These are phyloP conservation scores for Starmerella potacharoeniae DNA, from an alignment of 805 yeast species.

Conservation along the genomic window DNA sequence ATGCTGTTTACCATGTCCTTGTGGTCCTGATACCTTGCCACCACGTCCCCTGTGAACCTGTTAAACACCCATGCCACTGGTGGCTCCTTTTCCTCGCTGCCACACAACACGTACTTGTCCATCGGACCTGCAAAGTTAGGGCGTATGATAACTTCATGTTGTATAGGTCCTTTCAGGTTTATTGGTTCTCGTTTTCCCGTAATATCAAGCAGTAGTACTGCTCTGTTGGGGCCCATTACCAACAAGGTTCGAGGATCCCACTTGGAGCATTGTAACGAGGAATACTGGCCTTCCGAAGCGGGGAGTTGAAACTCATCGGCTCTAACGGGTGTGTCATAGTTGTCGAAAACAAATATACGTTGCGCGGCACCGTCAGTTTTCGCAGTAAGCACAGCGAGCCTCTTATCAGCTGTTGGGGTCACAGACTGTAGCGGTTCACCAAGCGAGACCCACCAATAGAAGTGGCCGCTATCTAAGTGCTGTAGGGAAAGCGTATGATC, in stretches of 20 bases:
- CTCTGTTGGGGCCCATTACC: constrained; percentile 6
- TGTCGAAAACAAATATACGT: not conserved
- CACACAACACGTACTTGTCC: constrained; percentile 63
- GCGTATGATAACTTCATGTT: constrained; percentile 56
- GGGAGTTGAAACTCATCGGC: not conserved
- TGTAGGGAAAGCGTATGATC: not conserved
- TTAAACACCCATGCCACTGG: constrained; percentile 56
- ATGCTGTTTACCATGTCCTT: constrained; percentile 61
- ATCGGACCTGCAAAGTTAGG: constrained; percentile 65
- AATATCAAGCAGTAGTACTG: constrained; percentile 6
- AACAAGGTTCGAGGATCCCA: constrained; percentile 12
- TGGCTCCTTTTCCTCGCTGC: constrained; percentile 69
- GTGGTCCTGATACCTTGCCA: constrained; percentile 54
- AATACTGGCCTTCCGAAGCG: not conserved
- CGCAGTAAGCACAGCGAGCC: constrained; percentile 4
- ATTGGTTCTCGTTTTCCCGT: constrained; percentile 3
- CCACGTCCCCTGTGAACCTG: constrained; percentile 52
- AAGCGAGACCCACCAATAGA: not conserved
- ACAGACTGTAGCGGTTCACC: not conserved
- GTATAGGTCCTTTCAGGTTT: constrained; percentile 35
- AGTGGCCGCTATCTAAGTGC: not conserved
- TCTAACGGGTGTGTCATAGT: not conserved
- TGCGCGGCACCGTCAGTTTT: not conserved
- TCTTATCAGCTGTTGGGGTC: not conserved
- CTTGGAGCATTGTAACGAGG: constrained; percentile 4